Percentiles rank a stretch among this genome's conserved stretches.
Evolutionary conservation across 78 protist species (phyloP).

Genomic region (Tieghemostelium lacteum): DNA sequence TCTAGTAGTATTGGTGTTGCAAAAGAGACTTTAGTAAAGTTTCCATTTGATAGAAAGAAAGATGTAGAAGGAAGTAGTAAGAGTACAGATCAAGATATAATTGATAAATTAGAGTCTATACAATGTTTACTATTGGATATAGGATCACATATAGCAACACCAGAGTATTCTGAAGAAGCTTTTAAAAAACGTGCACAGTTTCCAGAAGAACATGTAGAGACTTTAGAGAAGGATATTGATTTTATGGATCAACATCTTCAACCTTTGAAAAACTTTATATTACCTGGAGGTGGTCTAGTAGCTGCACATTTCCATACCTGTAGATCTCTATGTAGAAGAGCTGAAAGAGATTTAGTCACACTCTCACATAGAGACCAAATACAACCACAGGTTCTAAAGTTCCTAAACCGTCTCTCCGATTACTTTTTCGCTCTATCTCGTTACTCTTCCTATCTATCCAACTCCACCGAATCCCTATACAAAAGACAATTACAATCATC

Average conservation of each 20-base stretch:
- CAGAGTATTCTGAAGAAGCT: slow-evolving; percentile 22
- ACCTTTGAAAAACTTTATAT: slow-evolving; percentile 86
- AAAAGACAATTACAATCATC: slow-evolving; percentile 11
- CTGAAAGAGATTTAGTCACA: slow-evolving; percentile 48
- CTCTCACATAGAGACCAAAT: not conserved
- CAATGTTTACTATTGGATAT: slow-evolving; percentile 88
- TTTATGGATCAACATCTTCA: slow-evolving; percentile 85
- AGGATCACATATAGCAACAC: slow-evolving; percentile 92
- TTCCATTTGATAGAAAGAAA: not conserved
- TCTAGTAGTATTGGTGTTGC: slow-evolving; percentile 57
- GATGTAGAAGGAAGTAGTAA: not conserved
- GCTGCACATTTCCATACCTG: slow-evolving; percentile 85
- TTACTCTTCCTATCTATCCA: slow-evolving; percentile 24
- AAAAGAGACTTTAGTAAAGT: not conserved
- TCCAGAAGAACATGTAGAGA: slow-evolving; percentile 11
- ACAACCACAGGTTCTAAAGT: slow-evolving; percentile 19
- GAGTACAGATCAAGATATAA: not conserved
- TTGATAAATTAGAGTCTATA: slow-evolving; percentile 16
- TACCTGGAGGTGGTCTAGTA: slow-evolving; percentile 87
- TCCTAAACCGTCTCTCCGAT: slow-evolving; percentile 86
- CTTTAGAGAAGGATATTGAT: slow-evolving; percentile 91
- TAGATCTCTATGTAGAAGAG: slow-evolving; percentile 81
- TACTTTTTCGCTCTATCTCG: slow-evolving; percentile 91
- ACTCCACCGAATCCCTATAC: slow-evolving; percentile 57
- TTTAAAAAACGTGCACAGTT: slow-evolving; percentile 41